phyloP scores from a whole-genome alignment of 169 alveolate species.

The Cardiosporidium cionae region DNA sequence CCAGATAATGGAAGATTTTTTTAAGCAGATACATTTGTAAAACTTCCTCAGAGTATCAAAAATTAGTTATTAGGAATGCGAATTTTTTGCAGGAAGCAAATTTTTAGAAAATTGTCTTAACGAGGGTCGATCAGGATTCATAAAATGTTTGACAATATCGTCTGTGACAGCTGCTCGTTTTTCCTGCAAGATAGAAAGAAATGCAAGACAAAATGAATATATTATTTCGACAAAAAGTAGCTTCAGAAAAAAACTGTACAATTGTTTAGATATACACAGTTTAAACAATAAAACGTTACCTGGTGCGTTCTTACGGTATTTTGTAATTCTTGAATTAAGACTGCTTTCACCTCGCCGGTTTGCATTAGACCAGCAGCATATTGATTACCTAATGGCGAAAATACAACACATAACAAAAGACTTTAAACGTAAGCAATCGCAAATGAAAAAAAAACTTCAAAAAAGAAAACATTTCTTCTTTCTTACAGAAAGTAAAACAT shows the following conservation, averaged over 20 bases:
- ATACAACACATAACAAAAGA: no score
- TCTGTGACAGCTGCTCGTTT: conserved; percentile 21
- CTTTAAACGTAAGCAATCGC: no score
- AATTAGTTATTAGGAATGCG: no score
- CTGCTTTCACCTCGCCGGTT: conserved; percentile 89
- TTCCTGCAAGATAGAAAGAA: background rate
- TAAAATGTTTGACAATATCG: conserved; percentile 23
- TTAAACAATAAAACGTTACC: background rate
- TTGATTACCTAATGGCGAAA: conserved; percentile 32
- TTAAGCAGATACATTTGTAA: no score
- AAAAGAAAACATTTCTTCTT: no score
- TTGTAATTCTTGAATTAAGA: conserved; percentile 56
- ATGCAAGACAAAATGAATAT: background rate
- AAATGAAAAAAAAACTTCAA: no score
- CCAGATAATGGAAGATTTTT: no score
- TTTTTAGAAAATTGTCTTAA: no score
- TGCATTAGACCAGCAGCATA: conserved; percentile 90
- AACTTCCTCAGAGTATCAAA: no score
- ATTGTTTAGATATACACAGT: background rate
- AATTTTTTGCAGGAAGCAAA: no score
- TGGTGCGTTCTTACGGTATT: background rate
- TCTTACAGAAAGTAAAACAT: background rate
- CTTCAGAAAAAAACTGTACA: background rate
- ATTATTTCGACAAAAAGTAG: background rate
- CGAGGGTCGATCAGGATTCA: conserved; percentile 28